Evolutionary conservation across 192 early-diverging fungal species (phyloP).

Genomic region (Diversispora epigaea): DNA sequence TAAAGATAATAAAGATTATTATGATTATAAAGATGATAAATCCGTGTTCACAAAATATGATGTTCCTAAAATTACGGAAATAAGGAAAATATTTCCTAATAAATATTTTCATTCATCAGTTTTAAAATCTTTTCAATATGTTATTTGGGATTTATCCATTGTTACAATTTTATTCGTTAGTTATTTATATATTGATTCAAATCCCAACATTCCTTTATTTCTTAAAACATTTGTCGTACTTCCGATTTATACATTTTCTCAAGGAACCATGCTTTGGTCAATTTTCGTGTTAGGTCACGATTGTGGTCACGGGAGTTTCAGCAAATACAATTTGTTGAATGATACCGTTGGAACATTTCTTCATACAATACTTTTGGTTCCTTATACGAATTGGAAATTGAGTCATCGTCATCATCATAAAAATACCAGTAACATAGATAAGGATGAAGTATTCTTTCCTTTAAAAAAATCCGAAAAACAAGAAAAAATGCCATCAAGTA

Average conservation of each 20-base stretch:
- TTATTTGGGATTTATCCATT: background rate
- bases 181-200: background rate
- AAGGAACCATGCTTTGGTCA: constrained; percentile 17
- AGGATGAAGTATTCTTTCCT: constrained; percentile 18
- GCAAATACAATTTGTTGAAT: constrained; percentile 6
- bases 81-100: constrained; percentile 4
- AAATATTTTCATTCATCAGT: constrained; percentile 19
- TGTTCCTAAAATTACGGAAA: constrained; percentile 8
- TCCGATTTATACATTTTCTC: constrained; percentile 3
- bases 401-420: constrained; percentile 26
- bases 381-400: constrained; percentile 14
- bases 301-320: constrained; percentile 24
- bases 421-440: constrained; percentile 25
- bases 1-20: too few species aligned
- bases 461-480: background rate
- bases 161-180: background rate
- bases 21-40: background rate
- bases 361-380: constrained; percentile 8
- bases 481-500: too few species aligned
- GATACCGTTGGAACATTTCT: constrained; percentile 11
- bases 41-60: background rate
- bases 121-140: constrained; percentile 16
- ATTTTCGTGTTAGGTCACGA: constrained; percentile 21
- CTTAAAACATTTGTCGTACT: background rate
- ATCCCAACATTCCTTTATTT: background rate